Conservation (phyloP, 1,284 basidiomycete genomes). For the Gomphus bonarii region DNA sequence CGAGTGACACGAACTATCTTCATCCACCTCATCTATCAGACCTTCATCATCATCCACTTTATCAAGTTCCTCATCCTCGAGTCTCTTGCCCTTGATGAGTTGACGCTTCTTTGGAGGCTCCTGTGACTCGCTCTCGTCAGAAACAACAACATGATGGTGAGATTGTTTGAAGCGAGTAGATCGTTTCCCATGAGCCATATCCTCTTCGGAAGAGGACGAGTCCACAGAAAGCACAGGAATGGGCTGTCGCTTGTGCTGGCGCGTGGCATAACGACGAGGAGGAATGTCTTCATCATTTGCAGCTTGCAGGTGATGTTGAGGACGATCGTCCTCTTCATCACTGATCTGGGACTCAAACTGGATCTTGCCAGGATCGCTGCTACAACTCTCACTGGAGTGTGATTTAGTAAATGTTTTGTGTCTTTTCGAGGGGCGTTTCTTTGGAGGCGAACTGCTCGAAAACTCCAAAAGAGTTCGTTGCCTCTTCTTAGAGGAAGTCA, state of each 20-base stretch:
- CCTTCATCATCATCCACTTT: slow-evolving; percentile 32
- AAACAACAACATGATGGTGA: not conserved
- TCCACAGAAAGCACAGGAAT: not conserved
- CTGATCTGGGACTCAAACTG: not conserved
- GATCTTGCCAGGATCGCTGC: not conserved
- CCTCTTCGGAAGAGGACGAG: not conserved
- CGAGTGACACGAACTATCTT: slow-evolving; percentile 33
- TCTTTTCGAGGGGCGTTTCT: not conserved
- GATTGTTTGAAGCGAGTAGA: not conserved
- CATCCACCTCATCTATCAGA: slow-evolving; percentile 47
- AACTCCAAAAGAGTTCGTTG: slow-evolving; percentile 8
- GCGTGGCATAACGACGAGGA: not conserved
- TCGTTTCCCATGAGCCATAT: not conserved
- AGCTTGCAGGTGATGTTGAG: not conserved
- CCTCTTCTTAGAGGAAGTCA: not conserved
- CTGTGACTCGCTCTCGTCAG: slow-evolving; percentile 1
- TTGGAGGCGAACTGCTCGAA: not conserved
- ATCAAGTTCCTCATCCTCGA: not conserved
- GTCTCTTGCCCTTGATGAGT: slow-evolving; percentile 1
- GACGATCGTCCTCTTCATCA: not conserved
- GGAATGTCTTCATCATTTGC: not conserved
- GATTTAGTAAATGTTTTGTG: not conserved
- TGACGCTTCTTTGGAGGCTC: slow-evolving; percentile 1
- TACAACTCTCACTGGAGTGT: not conserved
- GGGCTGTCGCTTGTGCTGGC: not conserved